Conservation (phyloP, 805 yeast genomes). For the Millerago galiae region DNA sequence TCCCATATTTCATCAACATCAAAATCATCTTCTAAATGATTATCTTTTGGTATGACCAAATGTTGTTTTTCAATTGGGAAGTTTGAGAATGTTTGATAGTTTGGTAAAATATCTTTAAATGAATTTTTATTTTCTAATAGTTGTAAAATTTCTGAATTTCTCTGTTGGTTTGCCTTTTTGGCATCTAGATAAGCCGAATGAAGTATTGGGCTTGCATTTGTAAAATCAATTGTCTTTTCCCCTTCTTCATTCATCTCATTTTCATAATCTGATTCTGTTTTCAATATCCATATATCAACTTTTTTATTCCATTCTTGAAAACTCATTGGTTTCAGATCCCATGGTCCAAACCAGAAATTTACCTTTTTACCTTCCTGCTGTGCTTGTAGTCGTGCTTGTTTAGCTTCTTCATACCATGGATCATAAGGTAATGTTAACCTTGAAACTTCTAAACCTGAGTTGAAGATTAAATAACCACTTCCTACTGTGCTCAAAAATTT, state of each 20-base stretch:
- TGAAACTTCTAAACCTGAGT: constrained; percentile 49
- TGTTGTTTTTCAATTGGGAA: constrained; percentile 9
- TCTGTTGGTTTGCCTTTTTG: constrained; percentile 10
- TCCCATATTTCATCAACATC: constrained; percentile 23
- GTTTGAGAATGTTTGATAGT: constrained; percentile 9
- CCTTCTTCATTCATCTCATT: neutral
- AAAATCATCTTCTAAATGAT: constrained; percentile 16
- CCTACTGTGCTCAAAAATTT: constrained; percentile 27
- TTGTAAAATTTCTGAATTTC: constrained; percentile 18
- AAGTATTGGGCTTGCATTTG: constrained; percentile 5
- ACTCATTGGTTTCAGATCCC: constrained; percentile 45
- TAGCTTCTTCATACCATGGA: constrained; percentile 72
- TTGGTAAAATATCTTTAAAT: constrained; percentile 15
- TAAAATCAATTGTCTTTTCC: constrained; percentile 1
- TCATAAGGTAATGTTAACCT: constrained; percentile 46
- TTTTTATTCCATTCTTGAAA: constrained; percentile 30
- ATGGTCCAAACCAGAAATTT: constrained; percentile 65
- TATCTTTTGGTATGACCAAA: constrained; percentile 14
- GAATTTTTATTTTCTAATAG: constrained; percentile 10
- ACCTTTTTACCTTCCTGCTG: constrained; percentile 38
- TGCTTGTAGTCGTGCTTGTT: constrained; percentile 41
- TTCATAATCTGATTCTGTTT: constrained; percentile 14
- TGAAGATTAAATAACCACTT: constrained; percentile 45
- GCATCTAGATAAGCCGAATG: constrained; percentile 12
- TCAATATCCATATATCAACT: constrained; percentile 21